Base-by-base conservation (phyloP, 768 basidiomycete species). In the Boletellus sp. region DNA sequence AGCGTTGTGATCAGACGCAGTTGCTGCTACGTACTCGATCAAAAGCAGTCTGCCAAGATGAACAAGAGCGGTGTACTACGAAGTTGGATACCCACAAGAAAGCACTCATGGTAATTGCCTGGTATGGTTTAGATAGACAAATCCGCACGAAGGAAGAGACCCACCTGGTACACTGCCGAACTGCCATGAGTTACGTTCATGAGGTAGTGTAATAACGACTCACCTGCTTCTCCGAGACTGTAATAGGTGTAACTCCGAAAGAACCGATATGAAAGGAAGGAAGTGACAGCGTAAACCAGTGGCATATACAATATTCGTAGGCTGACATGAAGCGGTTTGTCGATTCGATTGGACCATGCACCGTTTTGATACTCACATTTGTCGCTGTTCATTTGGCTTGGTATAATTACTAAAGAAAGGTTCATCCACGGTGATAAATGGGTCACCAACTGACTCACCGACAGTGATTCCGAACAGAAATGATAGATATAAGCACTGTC, bases 251-350 rank as follows among this genome's bases (percentile, higher is more conserved):
- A 93, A 50, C 78, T 71, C 34, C 89, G 79, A 72, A 89, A 94
- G 70, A 72, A 94, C 1, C 91, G 81, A 60, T 90, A 94, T 23
- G 87, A 88, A 58, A 89, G 79, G 72, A 94, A 94, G 1, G 89
- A 90, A 42, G 93, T 80, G 54, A 92, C 70, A 23, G 84, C 85
- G 64, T 87, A 92, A 37, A 92, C 75, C 1, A 82, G 79, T 2
- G 90, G 90, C 89, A 93, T 88, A 58, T 89, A 90, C 54, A 92
- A 61, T 39, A 92, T 81, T 50, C 90, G 82, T n/a, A 90, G 58
- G 50, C 86, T 89, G 60, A 12, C 23, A 43, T 28, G 15, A 34
- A 35, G n/a, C 8, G 26, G 17, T 35, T 42, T 22, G 35, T 48
- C 28, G 43, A 32, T 37, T 26, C 11, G 11, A 39, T 45, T 35